phyloP scores from a whole-genome alignment of 495 filamentous ascomycete genomes.

The Aspergillus leporis region DNA sequence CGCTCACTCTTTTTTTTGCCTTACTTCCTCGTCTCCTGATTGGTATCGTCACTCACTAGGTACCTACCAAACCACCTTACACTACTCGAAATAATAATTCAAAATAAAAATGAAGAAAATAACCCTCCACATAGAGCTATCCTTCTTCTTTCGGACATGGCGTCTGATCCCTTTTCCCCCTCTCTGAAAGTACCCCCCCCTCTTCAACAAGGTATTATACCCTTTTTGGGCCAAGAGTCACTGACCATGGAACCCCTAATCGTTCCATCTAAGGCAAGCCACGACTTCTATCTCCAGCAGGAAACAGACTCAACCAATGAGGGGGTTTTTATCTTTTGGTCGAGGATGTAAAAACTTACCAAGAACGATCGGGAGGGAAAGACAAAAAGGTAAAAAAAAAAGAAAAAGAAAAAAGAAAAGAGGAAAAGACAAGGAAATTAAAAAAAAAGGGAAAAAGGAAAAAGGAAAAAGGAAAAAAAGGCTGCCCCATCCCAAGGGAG shows the following conservation, averaged over 20 bases:
- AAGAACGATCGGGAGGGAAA: constrained; percentile 6
- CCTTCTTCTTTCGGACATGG: constrained; percentile 7
- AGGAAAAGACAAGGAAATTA: constrained; percentile 15
- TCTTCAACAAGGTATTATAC: constrained; percentile 14
- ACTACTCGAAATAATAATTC: not conserved
- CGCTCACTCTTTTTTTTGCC: constrained; percentile 30
- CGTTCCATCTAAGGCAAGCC: constrained; percentile 39
- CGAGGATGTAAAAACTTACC: constrained; percentile 1
- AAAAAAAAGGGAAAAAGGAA: constrained; percentile 11
- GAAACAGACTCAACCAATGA: constrained; percentile 4
- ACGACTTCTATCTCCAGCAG: constrained; percentile 21
- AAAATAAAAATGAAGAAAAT: not conserved
- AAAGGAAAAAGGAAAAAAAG: constrained; percentile 7
- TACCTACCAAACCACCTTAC: constrained; percentile 3
- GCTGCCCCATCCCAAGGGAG: not conserved
- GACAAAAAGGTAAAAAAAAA: not conserved
- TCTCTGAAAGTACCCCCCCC: constrained; percentile 9
- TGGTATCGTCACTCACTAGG: constrained; percentile 21
- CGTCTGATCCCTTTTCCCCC: constrained; percentile 5
- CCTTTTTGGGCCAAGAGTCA: constrained; percentile 24
- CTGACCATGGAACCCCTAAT: constrained; percentile 28
- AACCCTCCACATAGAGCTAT: constrained; percentile 3
- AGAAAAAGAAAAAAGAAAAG: constrained; percentile 3
- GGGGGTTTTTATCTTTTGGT: not conserved
- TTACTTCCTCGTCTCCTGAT: constrained; percentile 34